Conservation (phyloP, 495 filamentous ascomycete species). For the Opeltia flavorubescens region DNA sequence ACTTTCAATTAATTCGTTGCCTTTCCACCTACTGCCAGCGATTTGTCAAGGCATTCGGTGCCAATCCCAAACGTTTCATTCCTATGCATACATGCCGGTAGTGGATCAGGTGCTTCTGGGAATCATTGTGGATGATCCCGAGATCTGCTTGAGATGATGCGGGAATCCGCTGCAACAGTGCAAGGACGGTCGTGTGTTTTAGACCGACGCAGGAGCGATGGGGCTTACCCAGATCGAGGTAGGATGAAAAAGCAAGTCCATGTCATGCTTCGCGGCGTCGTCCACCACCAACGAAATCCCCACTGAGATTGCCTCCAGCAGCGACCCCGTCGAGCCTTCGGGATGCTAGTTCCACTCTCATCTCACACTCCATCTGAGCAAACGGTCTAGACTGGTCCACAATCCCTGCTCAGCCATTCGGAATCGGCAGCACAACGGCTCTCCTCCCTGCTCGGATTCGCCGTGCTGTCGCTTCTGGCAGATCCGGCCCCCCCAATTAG, state of each 20-base stretch:
- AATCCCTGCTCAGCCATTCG: neutral
- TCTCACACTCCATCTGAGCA: neutral
- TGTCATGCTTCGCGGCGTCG: neutral
- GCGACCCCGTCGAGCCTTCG: neutral
- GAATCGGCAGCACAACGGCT: slow-evolving; percentile 1
- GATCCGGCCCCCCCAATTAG: neutral
- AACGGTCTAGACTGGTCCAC: slow-evolving; percentile 1
- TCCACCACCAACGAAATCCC: neutral
- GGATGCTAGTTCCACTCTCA: neutral
- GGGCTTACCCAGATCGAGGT: neutral
- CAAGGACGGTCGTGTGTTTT: neutral
- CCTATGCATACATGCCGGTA: no score
- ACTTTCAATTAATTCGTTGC: no score
- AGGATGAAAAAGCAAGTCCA: neutral
- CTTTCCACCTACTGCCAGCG: neutral
- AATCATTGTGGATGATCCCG: no score
- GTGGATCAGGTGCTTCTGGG: no score
- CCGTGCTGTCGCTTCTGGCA: neutral
- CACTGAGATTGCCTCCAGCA: neutral
- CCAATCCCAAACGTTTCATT: no score
- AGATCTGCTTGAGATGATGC: no score
- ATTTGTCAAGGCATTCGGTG: neutral
- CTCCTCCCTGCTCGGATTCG: neutral
- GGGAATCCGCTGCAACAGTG: neutral
- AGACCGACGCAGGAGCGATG: neutral